Evolutionary conservation across 2,329 filamentous ascomycete species (phyloP).

Genomic region (Capronia coronata): DNA sequence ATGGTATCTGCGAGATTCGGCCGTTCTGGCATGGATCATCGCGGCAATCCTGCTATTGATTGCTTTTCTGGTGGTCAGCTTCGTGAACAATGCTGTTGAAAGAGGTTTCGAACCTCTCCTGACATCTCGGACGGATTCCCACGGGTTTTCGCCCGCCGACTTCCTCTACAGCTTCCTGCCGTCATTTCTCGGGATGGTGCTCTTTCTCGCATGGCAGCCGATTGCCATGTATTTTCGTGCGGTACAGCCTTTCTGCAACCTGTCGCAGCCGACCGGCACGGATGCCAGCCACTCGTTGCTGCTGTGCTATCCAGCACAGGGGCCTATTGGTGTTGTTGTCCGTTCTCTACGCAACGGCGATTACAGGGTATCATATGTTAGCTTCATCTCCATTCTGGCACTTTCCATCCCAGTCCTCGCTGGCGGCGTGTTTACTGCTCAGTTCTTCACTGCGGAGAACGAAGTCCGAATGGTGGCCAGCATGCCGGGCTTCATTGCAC

Average conservation of each 20-base stretch:
- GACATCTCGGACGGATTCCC: conserved; percentile 51
- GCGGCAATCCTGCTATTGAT: conserved; percentile 56
- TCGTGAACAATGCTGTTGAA: conserved; percentile 60
- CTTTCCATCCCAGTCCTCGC: conserved; percentile 52
- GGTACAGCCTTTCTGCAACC: conserved; percentile 52
- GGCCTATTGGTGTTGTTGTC: conserved; percentile 49
- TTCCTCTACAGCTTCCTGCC: conserved; percentile 72
- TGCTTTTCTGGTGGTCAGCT: conserved; percentile 70
- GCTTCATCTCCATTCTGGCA: conserved; percentile 48
- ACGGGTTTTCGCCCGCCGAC: conserved; percentile 76
- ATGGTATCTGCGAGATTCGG: conserved; percentile 64
- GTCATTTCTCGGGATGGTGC: conserved; percentile 50
- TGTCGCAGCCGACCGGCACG: conserved; percentile 48
- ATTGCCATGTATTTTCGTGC: conserved; percentile 56
- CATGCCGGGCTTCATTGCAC: conserved; percentile 63
- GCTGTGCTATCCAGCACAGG: conserved; percentile 50
- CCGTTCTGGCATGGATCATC: conserved; percentile 61
- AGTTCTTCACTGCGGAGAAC: conserved; percentile 46
- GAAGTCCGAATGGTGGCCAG: conserved; percentile 60
- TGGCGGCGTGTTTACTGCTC: conserved; percentile 57
- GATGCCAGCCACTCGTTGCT: conserved; percentile 52
- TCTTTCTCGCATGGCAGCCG: conserved; percentile 55
- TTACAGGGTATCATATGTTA: conserved; percentile 52
- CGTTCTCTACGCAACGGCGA: conserved; percentile 50
- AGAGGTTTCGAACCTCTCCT: conserved; percentile 67